A percentile compares a stretch with the other conserved stretches of the same genome.
phyloP scores from a whole-genome alignment of 768 basidiomycete genomes.

The Chalciporus pseudorubinellus region DNA sequence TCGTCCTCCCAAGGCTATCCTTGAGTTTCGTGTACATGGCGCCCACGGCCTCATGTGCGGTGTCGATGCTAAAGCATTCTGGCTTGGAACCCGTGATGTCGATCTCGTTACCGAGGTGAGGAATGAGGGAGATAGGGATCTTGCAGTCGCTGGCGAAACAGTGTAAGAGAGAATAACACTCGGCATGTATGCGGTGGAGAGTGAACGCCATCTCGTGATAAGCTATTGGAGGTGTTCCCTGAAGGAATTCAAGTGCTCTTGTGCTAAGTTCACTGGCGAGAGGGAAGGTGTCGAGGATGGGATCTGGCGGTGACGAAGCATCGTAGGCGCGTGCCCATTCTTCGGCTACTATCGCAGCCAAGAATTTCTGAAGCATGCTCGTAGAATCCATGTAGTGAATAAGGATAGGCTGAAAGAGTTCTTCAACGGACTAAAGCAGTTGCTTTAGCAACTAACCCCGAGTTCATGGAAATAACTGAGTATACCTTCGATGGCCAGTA shows the following conservation, averaged over 20 bases:
- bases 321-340: slow-evolving; percentile 81
- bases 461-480: neutral
- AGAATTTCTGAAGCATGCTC: slow-evolving; percentile 88
- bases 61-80: slow-evolving; percentile 75
- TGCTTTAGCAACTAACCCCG: neutral
- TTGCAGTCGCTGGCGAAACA: slow-evolving; percentile 87
- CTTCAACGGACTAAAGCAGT: slow-evolving; percentile 45
- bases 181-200: slow-evolving; percentile 74
- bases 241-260: slow-evolving; percentile 72
- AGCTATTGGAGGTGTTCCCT: slow-evolving; percentile 67
- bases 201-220: slow-evolving; percentile 91
- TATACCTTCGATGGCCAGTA: slow-evolving; percentile 64
- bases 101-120: slow-evolving; percentile 71
- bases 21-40: slow-evolving; percentile 72
- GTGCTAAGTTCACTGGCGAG: slow-evolving; percentile 66
- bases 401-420: slow-evolving; percentile 74
- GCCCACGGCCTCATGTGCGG: slow-evolving; percentile 69
- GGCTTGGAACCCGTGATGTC: slow-evolving; percentile 65
- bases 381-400: slow-evolving; percentile 79
- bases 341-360: slow-evolving; percentile 82
- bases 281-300: slow-evolving; percentile 54
- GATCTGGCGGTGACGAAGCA: slow-evolving; percentile 26
- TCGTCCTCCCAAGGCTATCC: slow-evolving; percentile 68
- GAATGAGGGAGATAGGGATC: slow-evolving; percentile 75
- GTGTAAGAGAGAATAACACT: slow-evolving; percentile 77